Conservation (phyloP, 78 protist genomes). For the Anaeramoeba flamelloides region DNA sequence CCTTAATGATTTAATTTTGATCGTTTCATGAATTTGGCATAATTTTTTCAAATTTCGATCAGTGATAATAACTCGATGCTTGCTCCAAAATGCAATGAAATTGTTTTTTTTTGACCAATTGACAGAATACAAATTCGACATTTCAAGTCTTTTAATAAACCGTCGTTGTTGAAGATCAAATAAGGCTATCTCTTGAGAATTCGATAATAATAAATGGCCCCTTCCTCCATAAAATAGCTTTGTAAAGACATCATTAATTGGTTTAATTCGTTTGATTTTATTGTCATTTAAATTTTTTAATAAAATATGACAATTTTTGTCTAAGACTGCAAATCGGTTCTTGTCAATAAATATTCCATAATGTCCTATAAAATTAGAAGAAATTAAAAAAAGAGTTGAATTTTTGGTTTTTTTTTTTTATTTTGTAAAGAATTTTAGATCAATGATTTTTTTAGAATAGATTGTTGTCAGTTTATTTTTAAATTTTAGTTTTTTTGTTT, state of each 20-base stretch:
- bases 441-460: too few relatives aligned
- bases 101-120: not conserved
- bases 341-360: too few relatives aligned
- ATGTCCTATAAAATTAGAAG: too few relatives aligned
- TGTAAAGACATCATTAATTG: not conserved
- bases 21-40: not conserved
- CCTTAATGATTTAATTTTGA: constrained; percentile 3
- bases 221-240: not conserved
- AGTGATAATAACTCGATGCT: not conserved
- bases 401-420: too few relatives aligned
- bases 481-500: too few relatives aligned
- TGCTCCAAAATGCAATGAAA: constrained; percentile 8
- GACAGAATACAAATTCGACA: not conserved
- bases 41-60: not conserved
- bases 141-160: not conserved
- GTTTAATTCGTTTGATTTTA: too few relatives aligned
- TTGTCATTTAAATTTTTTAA: too few relatives aligned
- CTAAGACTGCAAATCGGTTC: too few relatives aligned
- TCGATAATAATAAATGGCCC: constrained; percentile 2
- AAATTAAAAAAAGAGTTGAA: too few relatives aligned
- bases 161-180: constrained; percentile 8
- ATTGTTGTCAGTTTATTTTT: too few relatives aligned
- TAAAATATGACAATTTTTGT: too few relatives aligned
- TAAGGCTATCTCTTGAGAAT: not conserved
- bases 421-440: too few relatives aligned